These are phyloP conservation scores for Pythium grandisporangium DNA, from an alignment of 352 stramenopile genomes.

Conservation along the genomic window DNA sequence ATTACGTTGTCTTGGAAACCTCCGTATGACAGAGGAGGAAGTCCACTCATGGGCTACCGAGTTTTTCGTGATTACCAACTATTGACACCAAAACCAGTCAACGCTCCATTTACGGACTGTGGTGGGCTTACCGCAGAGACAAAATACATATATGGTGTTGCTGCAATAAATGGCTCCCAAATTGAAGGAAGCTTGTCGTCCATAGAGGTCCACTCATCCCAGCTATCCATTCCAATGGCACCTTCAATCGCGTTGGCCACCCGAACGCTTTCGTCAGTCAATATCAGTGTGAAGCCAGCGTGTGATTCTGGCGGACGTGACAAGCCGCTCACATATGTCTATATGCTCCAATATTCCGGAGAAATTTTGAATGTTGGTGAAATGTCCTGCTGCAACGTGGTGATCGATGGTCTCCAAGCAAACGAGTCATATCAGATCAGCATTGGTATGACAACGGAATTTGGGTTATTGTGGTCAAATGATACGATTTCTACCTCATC, in stretches of 20 bases:
- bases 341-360: constrained; percentile 9
- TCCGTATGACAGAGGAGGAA: constrained; percentile 23
- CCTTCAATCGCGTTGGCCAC: constrained; percentile 13
- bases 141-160: constrained; percentile 35
- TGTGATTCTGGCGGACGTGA: constrained; percentile 31
- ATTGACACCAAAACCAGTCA: constrained; percentile 16
- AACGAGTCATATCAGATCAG: constrained; percentile 19
- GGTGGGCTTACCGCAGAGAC: constrained; percentile 20
- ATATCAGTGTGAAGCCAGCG: constrained; percentile 17
- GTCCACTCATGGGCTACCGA: constrained; percentile 27
- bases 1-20: constrained; percentile 28
- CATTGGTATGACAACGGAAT: too few relatives aligned
- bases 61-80: constrained; percentile 51
- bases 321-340: constrained; percentile 26
- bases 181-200: constrained; percentile 25
- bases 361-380: constrained; percentile 8
- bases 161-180: constrained; percentile 24
- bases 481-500: constrained; percentile 15
- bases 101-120: constrained; percentile 36
- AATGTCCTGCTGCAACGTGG: constrained; percentile 36
- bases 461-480: too few relatives aligned
- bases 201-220: constrained; percentile 13
- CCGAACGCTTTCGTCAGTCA: constrained; percentile 17
- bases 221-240: constrained; percentile 16
- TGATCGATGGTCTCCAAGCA: constrained; percentile 14